These are phyloP conservation scores for Aspergillus conjunctus DNA, from an alignment of 495 filamentous ascomycete species.

Conservation along the genomic window DNA sequence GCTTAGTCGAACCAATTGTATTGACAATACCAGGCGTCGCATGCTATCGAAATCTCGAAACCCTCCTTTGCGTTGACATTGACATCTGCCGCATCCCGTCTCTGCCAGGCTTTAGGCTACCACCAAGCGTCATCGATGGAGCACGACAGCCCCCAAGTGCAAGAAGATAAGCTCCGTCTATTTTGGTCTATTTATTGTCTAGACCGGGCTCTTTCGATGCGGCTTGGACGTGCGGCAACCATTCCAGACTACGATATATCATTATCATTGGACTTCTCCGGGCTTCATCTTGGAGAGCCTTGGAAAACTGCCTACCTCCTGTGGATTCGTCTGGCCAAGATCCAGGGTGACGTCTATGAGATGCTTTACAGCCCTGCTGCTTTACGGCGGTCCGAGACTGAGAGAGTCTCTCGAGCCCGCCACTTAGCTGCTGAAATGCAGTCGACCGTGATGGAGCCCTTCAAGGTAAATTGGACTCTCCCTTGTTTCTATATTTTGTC, in stretches of 20 bases:
- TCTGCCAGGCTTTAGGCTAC: constrained; percentile 66
- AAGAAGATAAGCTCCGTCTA: constrained; percentile 40
- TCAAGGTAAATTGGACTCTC: constrained; percentile 29
- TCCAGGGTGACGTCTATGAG: constrained; percentile 61
- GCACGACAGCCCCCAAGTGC: constrained; percentile 39
- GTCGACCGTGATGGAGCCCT: constrained; percentile 34
- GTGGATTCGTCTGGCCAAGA: constrained; percentile 56
- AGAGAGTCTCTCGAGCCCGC: constrained; percentile 42
- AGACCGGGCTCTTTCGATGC: constrained; percentile 63
- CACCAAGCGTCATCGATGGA: constrained; percentile 59
- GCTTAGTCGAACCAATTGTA: not conserved
- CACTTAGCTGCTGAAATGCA: constrained; percentile 40
- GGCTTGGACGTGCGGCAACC: constrained; percentile 60
- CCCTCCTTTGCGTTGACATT: constrained; percentile 65
- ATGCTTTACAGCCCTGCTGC: constrained; percentile 63
- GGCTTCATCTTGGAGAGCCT: constrained; percentile 25
- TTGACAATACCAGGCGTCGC: constrained; percentile 41
- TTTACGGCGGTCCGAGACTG: constrained; percentile 48
- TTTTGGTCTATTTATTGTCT: constrained; percentile 69
- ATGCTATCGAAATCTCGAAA: constrained; percentile 64
- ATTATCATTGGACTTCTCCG: constrained; percentile 40
- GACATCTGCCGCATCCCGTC: constrained; percentile 55
- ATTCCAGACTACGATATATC: constrained; percentile 69
- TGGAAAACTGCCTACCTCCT: constrained; percentile 34
- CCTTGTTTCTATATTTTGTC: not conserved